Conservation (phyloP, 352 stramenopile genomes). For the Phytophthora hybrid region DNA sequence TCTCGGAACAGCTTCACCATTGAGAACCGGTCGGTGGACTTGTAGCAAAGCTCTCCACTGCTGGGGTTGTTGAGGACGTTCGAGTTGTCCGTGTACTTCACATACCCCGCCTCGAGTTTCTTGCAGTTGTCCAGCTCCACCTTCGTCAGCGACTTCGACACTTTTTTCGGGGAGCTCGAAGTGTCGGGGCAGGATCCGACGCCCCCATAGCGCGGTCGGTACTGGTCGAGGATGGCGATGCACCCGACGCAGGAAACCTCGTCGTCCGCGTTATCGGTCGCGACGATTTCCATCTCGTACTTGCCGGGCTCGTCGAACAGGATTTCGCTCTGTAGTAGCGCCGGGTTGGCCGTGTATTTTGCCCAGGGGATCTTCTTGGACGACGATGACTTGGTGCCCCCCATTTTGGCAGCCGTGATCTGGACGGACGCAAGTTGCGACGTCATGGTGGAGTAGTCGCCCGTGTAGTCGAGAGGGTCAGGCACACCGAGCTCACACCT, state of each 20-base stretch:
- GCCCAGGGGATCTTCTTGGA: no score
- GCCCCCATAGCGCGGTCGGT: conserved; percentile 10
- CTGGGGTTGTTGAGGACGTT: conserved; percentile 23
- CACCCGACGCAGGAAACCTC: conserved; percentile 31
- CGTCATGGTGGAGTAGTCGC: no score
- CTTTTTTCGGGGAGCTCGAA: neutral
- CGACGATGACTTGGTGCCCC: no score
- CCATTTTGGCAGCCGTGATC: no score
- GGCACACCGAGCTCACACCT: conserved; percentile 10
- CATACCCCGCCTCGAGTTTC: conserved; percentile 1
- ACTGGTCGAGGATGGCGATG: conserved; percentile 34
- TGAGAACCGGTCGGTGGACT: neutral
- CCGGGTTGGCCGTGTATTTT: neutral
- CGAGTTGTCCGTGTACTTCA: neutral
- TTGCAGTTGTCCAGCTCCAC: neutral
- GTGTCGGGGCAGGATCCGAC: neutral
- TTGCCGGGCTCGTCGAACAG: conserved; percentile 28
- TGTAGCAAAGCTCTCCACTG: neutral
- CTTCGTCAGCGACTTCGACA: neutral
- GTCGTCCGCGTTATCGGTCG: conserved; percentile 26
- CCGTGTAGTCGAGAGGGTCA: neutral
- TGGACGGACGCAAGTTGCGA: no score
- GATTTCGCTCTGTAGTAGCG: conserved; percentile 16
- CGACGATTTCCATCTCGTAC: conserved; percentile 38
- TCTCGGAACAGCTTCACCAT: conserved; percentile 8